phyloP scores from a whole-genome alignment of 495 filamentous ascomycete species.

The Xanthoparmelia taractica region DNA sequence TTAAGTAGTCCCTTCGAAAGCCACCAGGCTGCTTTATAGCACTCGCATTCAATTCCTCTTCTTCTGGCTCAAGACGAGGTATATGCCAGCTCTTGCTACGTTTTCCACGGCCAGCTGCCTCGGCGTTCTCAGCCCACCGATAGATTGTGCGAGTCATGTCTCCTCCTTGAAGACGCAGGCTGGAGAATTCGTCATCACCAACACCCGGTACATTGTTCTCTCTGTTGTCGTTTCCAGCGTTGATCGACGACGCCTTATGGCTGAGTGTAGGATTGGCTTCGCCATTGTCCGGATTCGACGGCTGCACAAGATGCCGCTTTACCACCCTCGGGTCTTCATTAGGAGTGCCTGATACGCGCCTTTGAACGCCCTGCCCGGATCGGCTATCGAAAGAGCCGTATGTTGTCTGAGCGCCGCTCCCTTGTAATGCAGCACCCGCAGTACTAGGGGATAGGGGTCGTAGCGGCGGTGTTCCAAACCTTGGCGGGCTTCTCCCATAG shows the following conservation, averaged over 20 bases:
- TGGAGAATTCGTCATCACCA: slow-evolving; percentile 80
- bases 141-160: slow-evolving; percentile 93
- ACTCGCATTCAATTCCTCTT: slow-evolving; percentile 71
- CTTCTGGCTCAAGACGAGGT: slow-evolving; percentile 65
- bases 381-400: slow-evolving; percentile 75
- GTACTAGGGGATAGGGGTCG: slow-evolving; percentile 49
- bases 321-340: slow-evolving; percentile 76
- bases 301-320: slow-evolving; percentile 70
- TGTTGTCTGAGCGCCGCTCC: slow-evolving; percentile 51
- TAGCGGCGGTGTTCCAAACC: slow-evolving; percentile 46
- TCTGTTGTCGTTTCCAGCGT: slow-evolving; percentile 37
- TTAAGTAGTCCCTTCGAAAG: slow-evolving; percentile 80
- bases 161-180: slow-evolving; percentile 81
- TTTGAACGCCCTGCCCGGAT: slow-evolving; percentile 33
- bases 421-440: slow-evolving; percentile 38
- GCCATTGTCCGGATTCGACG: slow-evolving; percentile 41
- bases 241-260: slow-evolving; percentile 5
- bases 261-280: slow-evolving; percentile 31
- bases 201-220: slow-evolving; percentile 42
- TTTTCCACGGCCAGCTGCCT: slow-evolving; percentile 47
- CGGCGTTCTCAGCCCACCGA: slow-evolving; percentile 81
- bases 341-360: slow-evolving; percentile 37
- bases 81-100: slow-evolving; percentile 82
- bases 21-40: slow-evolving; percentile 88
- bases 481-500: slow-evolving; percentile 45